A percentile compares a stretch with the other conserved stretches of the same genome.
These are phyloP conservation scores for Pestalotiopsis sp. DNA, from an alignment of 2,329 filamentous ascomycete genomes.

Conservation along the genomic window DNA sequence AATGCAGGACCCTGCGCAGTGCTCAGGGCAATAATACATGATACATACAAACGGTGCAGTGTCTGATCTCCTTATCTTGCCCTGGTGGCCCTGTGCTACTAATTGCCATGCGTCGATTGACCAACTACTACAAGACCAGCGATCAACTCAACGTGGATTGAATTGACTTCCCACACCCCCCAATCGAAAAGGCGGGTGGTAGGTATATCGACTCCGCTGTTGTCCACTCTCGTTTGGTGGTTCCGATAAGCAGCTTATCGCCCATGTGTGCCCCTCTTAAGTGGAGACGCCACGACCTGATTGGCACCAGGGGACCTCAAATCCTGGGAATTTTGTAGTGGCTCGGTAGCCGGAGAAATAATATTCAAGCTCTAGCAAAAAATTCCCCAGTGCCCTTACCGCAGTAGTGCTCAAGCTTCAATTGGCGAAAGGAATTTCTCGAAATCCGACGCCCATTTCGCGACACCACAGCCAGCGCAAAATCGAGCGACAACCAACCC, in stretches of 20 bases:
- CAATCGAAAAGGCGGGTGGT: background rate
- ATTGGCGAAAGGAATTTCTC: constrained; percentile 5
- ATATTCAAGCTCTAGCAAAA: constrained; percentile 12
- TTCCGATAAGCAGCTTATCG: constrained; percentile 3
- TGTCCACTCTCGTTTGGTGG: background rate
- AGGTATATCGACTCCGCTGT: background rate
- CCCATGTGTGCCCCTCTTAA: constrained; percentile 5
- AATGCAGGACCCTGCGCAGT: no score
- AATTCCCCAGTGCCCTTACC: constrained; percentile 7
- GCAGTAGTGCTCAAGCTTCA: constrained; percentile 3
- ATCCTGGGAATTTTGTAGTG: constrained; percentile 1
- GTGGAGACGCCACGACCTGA: background rate
- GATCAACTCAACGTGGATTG: background rate
- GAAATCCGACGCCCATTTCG: background rate
- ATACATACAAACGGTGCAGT: background rate
- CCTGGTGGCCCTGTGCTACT: background rate
- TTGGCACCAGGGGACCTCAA: background rate
- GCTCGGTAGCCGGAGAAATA: constrained; percentile 7
- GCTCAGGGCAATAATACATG: no score
- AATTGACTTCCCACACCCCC: background rate
- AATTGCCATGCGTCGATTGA: background rate
- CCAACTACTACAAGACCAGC: background rate
- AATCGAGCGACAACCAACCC: constrained; percentile 1
- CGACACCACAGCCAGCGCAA: background rate
- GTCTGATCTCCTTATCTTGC: background rate